These are phyloP conservation scores for Agaricus blazei DNA, from an alignment of 768 basidiomycete genomes.

Conservation along the genomic window DNA sequence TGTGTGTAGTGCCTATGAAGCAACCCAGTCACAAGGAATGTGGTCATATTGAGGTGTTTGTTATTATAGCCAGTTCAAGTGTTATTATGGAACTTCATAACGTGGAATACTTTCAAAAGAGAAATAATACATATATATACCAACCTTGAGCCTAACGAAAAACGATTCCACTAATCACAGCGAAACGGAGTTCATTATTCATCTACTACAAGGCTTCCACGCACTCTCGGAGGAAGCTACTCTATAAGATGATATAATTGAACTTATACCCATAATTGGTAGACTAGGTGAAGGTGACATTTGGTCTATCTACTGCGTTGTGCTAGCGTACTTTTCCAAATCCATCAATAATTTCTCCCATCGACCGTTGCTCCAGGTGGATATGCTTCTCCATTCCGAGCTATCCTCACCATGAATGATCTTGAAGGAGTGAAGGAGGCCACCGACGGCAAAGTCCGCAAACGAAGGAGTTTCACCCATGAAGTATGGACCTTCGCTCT, in stretches of 20 bases:
- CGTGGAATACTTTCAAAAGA: no score
- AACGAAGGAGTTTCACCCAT: constrained; percentile 15
- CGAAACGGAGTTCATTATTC: no score
- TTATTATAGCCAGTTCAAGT: not conserved
- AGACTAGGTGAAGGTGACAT: no score
- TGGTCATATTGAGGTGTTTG: not conserved
- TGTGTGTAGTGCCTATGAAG: constrained; percentile 7
- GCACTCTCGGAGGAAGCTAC: no score
- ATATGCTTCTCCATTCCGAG: constrained; percentile 31
- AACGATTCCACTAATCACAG: no score
- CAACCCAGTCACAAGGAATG: not conserved
- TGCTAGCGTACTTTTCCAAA: constrained; percentile 15
- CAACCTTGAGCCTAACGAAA: no score
- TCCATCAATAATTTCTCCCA: constrained; percentile 26
- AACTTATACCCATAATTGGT: no score
- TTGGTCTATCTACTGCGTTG: not conserved
- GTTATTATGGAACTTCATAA: no score
- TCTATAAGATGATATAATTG: no score
- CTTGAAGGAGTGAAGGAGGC: constrained; percentile 23
- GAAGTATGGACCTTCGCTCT: constrained; percentile 8
- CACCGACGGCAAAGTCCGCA: constrained; percentile 33
- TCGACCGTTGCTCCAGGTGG: constrained; percentile 28
- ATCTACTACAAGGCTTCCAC: no score
- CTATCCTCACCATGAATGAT: constrained; percentile 27
- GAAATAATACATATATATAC: no score